These are phyloP conservation scores for Cinchona pubescens DNA, from an alignment of 257 asterid species.

Conservation along the genomic window DNA sequence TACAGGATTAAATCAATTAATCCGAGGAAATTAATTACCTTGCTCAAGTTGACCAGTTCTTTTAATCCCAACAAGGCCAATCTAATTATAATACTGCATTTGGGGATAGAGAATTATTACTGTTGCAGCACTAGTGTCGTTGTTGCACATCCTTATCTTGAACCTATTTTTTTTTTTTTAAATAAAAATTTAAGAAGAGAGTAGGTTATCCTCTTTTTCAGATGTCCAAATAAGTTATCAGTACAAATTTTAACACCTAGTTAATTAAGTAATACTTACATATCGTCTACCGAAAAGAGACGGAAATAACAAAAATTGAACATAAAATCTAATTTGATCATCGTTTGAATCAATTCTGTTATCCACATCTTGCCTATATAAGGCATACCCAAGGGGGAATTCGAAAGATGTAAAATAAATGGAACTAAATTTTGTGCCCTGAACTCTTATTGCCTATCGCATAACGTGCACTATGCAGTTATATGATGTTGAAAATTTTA, in stretches of 20 bases:
- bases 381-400: too few species aligned
- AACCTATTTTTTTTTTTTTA: too few species aligned
- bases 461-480: neutral
- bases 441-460: neutral
- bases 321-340: too few species aligned
- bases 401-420: neutral
- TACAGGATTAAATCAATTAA: neutral
- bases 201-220: too few species aligned
- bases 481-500: neutral
- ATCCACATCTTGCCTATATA: too few species aligned
- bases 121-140: neutral
- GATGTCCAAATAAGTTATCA: too few species aligned
- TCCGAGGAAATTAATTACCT: neutral
- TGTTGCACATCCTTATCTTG: neutral
- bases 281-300: too few species aligned
- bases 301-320: too few species aligned
- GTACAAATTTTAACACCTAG: too few species aligned
- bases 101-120: neutral
- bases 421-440: slow-evolving; percentile 1
- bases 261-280: too few species aligned
- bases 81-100: neutral
- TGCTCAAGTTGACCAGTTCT: neutral
- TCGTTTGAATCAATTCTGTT: too few species aligned
- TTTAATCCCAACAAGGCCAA: neutral
- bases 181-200: too few species aligned